Conservation (phyloP, 768 basidiomycete species). For the Russula earlei region DNA sequence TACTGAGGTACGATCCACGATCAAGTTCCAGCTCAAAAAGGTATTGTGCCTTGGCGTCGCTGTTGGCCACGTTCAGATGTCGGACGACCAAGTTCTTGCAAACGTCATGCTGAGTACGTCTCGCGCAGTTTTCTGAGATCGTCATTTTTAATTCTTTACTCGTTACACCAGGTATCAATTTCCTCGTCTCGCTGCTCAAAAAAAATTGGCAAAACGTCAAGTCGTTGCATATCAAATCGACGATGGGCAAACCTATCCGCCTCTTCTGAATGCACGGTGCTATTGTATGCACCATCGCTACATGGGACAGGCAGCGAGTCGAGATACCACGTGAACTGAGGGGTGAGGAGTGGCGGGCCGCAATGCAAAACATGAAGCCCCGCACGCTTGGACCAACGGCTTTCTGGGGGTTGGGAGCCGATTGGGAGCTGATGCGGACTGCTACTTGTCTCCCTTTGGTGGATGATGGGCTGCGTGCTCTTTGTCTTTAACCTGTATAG, state of each 20-base stretch:
- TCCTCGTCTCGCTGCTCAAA: slow-evolving; percentile 97
- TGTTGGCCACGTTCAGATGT: slow-evolving; percentile 96
- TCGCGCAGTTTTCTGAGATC: neutral
- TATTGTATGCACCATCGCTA: neutral
- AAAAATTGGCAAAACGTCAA: slow-evolving; percentile 99
- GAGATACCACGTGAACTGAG: slow-evolving; percentile 22
- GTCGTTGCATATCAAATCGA: slow-evolving; percentile 96
- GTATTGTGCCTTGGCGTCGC: slow-evolving; percentile 98
- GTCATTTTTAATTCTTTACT: neutral
- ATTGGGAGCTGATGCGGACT: slow-evolving; percentile 80
- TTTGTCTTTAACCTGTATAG: neutral
- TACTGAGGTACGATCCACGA: slow-evolving; percentile 93
- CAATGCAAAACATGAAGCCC: slow-evolving; percentile 65
- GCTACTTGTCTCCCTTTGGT: slow-evolving; percentile 16
- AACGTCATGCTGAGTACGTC: slow-evolving; percentile 94
- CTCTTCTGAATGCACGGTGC: slow-evolving; percentile 57
- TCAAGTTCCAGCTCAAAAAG: slow-evolving; percentile 99
- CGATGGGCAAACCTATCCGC: slow-evolving; percentile 98
- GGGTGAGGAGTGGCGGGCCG: slow-evolving; percentile 28
- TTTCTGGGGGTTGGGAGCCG: slow-evolving; percentile 51
- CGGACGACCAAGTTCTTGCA: slow-evolving; percentile 89
- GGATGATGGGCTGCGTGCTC: neutral
- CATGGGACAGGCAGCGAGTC: slow-evolving; percentile 16
- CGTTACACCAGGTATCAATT: slow-evolving; percentile 77
- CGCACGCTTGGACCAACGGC: slow-evolving; percentile 7